These are phyloP conservation scores for Suillus luteus DNA, from an alignment of 768 basidiomycete genomes.

Conservation along the genomic window DNA sequence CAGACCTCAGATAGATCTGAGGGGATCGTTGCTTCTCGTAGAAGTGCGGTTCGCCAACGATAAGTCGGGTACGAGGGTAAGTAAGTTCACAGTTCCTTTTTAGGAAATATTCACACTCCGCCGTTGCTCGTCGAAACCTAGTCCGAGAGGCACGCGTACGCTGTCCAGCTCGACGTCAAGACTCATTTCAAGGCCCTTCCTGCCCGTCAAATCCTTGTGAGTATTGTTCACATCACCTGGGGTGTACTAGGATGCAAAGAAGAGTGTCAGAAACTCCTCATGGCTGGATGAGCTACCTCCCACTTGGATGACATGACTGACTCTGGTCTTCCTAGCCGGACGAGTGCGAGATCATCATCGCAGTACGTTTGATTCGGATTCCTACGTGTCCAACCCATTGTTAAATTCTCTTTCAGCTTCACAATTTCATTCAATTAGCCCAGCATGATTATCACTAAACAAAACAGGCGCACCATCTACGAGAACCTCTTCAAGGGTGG, in stretches of 20 bases:
- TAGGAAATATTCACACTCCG: slow-evolving; percentile 27
- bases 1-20: not conserved
- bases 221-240: slow-evolving; percentile 18
- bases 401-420: slow-evolving; percentile 28
- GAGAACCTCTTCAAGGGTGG: slow-evolving; percentile 99
- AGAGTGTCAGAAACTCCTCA: slow-evolving; percentile 9
- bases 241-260: slow-evolving; percentile 12
- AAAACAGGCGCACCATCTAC: slow-evolving; percentile 94
- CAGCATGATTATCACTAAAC: slow-evolving; percentile 96
- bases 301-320: slow-evolving; percentile 35
- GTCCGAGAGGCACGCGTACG: slow-evolving; percentile 20
- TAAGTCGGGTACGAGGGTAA: not conserved
- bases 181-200: slow-evolving; percentile 32
- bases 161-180: slow-evolving; percentile 41
- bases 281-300: slow-evolving; percentile 36
- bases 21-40: not conserved
- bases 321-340: slow-evolving; percentile 29
- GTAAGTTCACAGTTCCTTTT: not conserved
- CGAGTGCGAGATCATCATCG: slow-evolving; percentile 37
- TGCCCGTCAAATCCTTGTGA: slow-evolving; percentile 25
- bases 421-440: slow-evolving; percentile 27
- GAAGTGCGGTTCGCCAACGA: not conserved
- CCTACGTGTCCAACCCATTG: slow-evolving; percentile 2
- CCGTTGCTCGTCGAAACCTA: slow-evolving; percentile 12
- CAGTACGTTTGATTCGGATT: slow-evolving; percentile 32